phyloP scores from a whole-genome alignment of 495 filamentous ascomycete species.

The Geopyxis carbonaria region DNA sequence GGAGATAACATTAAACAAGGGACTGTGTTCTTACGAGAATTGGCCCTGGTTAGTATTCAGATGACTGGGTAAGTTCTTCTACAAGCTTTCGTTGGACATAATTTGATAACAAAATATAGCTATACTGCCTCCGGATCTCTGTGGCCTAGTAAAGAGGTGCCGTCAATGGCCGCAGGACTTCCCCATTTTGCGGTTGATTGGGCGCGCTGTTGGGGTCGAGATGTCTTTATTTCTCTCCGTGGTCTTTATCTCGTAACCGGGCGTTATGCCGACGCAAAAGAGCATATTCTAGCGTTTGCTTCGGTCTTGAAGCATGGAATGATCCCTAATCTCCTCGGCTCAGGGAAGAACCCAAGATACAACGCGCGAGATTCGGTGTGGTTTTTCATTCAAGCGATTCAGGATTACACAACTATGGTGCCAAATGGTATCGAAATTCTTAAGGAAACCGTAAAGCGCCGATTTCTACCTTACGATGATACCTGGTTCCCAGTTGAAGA shows the following conservation, averaged over 20 bases:
- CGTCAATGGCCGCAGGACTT: slow-evolving; percentile 78
- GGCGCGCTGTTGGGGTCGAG: slow-evolving; percentile 93
- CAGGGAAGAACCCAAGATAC: slow-evolving; percentile 79
- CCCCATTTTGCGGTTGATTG: slow-evolving; percentile 90
- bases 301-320: slow-evolving; percentile 97
- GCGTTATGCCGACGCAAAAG: slow-evolving; percentile 68
- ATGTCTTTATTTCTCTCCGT: slow-evolving; percentile 88
- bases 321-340: slow-evolving; percentile 86
- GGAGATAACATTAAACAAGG: slow-evolving; percentile 56
- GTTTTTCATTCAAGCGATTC: slow-evolving; percentile 91
- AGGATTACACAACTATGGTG: slow-evolving; percentile 75
- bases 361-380: slow-evolving; percentile 92
- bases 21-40: slow-evolving; percentile 66
- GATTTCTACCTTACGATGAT: slow-evolving; percentile 93
- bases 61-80: slow-evolving; percentile 43
- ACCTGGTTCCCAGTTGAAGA: slow-evolving; percentile 75
- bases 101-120: slow-evolving; percentile 5
- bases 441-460: slow-evolving; percentile 55
- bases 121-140: slow-evolving; percentile 77
- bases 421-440: slow-evolving; percentile 62
- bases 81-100: neutral
- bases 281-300: slow-evolving; percentile 90
- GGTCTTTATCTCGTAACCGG: slow-evolving; percentile 80
- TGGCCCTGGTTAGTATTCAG: slow-evolving; percentile 80
- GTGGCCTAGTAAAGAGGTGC: slow-evolving; percentile 66